Evolutionary conservation across 2,329 filamentous ascomycete species (phyloP).

Genomic region (Ilyonectria sp.): DNA sequence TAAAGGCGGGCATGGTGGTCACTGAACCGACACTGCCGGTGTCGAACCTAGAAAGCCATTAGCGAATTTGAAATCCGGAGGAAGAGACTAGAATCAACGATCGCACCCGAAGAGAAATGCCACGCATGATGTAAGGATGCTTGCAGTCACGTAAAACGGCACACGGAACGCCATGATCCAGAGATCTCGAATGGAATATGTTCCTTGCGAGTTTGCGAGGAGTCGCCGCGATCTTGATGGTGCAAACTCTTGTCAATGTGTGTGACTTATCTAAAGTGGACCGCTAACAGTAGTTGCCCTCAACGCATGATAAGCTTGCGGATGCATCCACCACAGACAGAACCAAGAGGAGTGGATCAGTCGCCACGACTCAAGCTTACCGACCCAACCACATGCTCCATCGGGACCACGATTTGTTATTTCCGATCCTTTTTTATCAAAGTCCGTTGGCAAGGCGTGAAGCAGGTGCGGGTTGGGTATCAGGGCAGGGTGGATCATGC

Average conservation of each 20-base stretch:
- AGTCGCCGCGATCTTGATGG: background rate
- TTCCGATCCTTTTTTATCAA: background rate
- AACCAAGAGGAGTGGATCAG: constrained; percentile 20
- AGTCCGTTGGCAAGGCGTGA: background rate
- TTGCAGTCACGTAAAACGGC: constrained; percentile 50
- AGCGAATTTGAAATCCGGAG: background rate
- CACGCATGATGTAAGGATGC: constrained; percentile 50
- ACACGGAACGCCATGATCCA: constrained; percentile 29
- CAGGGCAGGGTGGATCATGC: constrained; percentile 12
- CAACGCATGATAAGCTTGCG: constrained; percentile 25
- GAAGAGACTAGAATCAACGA: background rate
- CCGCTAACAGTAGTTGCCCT: constrained; percentile 25
- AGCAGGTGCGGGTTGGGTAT: constrained; percentile 4
- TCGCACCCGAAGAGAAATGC: constrained; percentile 52
- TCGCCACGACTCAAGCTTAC: background rate
- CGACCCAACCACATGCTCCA: constrained; percentile 7
- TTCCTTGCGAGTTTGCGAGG: background rate
- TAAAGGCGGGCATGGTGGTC: constrained; percentile 70
- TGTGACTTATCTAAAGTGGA: constrained; percentile 33
- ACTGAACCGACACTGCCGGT: constrained; percentile 72
- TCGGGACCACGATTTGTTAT: background rate
- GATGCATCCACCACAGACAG: constrained; percentile 18
- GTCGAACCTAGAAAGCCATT: constrained; percentile 44
- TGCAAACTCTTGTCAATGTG: constrained; percentile 17
- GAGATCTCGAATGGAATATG: background rate